Percentiles rank a stretch among this genome's conserved stretches.
phyloP scores from a whole-genome alignment of 768 basidiomycete species.

The Hemileccinum rubropunctum region DNA sequence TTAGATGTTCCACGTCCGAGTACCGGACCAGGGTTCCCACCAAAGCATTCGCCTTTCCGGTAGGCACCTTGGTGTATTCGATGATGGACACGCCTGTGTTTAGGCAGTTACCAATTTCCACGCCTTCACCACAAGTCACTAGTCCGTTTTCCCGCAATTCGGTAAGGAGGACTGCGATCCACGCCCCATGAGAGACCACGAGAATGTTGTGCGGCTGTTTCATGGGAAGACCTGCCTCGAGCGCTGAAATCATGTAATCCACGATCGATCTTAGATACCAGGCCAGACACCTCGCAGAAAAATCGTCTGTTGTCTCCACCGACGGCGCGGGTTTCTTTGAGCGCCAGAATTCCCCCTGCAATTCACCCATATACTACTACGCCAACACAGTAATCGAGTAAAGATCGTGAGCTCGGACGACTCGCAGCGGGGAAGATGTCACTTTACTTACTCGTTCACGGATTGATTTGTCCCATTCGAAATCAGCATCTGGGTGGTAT shows the following conservation, averaged over 20 bases:
- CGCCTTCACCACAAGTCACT: constrained; percentile 34
- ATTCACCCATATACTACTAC: constrained; percentile 55
- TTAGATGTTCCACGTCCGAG: constrained; percentile 55
- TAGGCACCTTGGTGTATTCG: constrained; percentile 43
- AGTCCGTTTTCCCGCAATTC: constrained; percentile 42
- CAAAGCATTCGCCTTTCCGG: constrained; percentile 7
- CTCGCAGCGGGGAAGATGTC: background rate
- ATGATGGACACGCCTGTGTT: constrained; percentile 49
- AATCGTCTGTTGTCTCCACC: constrained; percentile 30
- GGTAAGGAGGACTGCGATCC: constrained; percentile 53
- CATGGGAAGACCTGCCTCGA: constrained; percentile 25
- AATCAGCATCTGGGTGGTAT: constrained; percentile 43
- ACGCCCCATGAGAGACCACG: constrained; percentile 65
- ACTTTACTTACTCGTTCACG: constrained; percentile 58
- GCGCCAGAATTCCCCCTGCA: constrained; percentile 47
- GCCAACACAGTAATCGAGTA: background rate
- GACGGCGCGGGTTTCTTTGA: constrained; percentile 21
- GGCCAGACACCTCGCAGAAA: constrained; percentile 45
- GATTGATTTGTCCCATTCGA: constrained; percentile 46
- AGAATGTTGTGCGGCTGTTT: constrained; percentile 41
- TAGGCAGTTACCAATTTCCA: constrained; percentile 22
- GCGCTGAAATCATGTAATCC: constrained; percentile 21
- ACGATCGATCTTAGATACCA: constrained; percentile 63
- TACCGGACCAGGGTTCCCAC: constrained; percentile 47
- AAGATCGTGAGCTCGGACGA: background rate